Percentiles rank a stretch among this genome's conserved stretches.
phyloP scores from a whole-genome alignment of 345 rosid genomes.

The Punica granatum region DNA sequence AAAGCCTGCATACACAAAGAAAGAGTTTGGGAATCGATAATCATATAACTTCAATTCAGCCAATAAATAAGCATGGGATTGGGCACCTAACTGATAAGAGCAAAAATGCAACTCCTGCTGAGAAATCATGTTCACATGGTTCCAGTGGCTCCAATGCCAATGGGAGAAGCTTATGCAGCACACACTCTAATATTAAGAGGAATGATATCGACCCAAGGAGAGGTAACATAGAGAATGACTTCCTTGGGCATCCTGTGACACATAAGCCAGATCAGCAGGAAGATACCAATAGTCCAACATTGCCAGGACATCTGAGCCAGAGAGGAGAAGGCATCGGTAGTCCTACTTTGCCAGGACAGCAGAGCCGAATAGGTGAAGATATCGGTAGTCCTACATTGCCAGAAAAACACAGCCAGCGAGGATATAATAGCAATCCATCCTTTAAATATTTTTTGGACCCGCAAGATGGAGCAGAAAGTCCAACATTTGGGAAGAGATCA shows the following conservation, averaged over 20 bases:
- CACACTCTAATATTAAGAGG: slow-evolving; percentile 20
- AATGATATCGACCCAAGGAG: slow-evolving; percentile 17
- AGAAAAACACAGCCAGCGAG: slow-evolving; percentile 28
- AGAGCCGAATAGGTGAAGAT: slow-evolving; percentile 15
- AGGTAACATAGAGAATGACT: slow-evolving; percentile 24
- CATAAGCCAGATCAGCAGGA: slow-evolving; percentile 27
- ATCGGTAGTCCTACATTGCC: slow-evolving; percentile 10
- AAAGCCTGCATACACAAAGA: background rate
- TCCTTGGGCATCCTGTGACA: slow-evolving; percentile 22
- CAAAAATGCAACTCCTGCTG: slow-evolving; percentile 19
- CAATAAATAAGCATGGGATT: slow-evolving; percentile 17
- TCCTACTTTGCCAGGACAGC: background rate
- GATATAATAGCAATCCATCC: slow-evolving; percentile 20
- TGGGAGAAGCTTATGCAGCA: slow-evolving; percentile 22
- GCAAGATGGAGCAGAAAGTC: slow-evolving; percentile 46
- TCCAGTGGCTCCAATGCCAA: slow-evolving; percentile 16
- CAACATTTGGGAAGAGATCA: slow-evolving; percentile 44
- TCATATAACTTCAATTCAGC: background rate
- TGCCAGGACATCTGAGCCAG: slow-evolving; percentile 6
- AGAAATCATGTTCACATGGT: slow-evolving; percentile 40
- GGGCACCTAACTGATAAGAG: slow-evolving; percentile 27
- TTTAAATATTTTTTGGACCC: slow-evolving; percentile 24
- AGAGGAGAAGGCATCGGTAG: background rate
- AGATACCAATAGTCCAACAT: slow-evolving; percentile 16
- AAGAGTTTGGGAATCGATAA: background rate